A percentile compares a stretch with the other conserved stretches of the same genome.
phyloP scores from a whole-genome alignment of 2,329 filamentous ascomycete genomes.

The Cryphonectria parasitica region DNA sequence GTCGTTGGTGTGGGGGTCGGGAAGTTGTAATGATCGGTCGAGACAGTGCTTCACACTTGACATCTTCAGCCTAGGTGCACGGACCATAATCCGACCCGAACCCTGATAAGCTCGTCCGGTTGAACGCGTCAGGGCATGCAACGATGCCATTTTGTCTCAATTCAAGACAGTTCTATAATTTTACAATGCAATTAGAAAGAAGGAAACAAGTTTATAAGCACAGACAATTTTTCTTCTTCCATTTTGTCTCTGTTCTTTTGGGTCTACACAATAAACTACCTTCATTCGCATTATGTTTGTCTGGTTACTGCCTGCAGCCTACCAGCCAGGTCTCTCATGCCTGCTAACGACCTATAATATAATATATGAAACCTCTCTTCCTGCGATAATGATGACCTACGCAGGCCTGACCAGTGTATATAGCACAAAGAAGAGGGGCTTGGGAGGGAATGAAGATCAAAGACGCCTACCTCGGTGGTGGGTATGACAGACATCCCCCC shows the following conservation, averaged over 20 bases:
- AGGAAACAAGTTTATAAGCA: too few species aligned
- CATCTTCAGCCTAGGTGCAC: not conserved
- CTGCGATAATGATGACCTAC: not conserved
- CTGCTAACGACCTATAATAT: not conserved
- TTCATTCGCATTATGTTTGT: too few species aligned
- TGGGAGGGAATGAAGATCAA: not conserved
- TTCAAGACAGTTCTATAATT: not conserved
- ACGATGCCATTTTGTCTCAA: not conserved
- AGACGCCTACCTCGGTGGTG: not conserved
- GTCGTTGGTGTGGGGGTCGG: not conserved
- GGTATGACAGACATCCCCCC: not conserved
- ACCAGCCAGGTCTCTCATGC: too few species aligned
- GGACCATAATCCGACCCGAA: not conserved
- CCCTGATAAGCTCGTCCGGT: not conserved
- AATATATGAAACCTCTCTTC: not conserved
- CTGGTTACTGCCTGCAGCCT: too few species aligned
- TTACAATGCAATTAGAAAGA: too few species aligned
- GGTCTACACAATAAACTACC: too few species aligned
- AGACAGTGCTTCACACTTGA: not conserved
- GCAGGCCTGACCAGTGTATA: not conserved
- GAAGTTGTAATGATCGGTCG: not conserved
- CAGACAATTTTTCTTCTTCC: too few species aligned
- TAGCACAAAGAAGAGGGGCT: not conserved
- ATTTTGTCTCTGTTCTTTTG: not conserved
- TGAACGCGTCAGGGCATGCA: not conserved